A percentile compares a stretch with the other conserved stretches of the same genome.
Evolutionary conservation across 1,284 basidiomycete genomes (phyloP).

Genomic region (Mycocalia duriaeana): DNA sequence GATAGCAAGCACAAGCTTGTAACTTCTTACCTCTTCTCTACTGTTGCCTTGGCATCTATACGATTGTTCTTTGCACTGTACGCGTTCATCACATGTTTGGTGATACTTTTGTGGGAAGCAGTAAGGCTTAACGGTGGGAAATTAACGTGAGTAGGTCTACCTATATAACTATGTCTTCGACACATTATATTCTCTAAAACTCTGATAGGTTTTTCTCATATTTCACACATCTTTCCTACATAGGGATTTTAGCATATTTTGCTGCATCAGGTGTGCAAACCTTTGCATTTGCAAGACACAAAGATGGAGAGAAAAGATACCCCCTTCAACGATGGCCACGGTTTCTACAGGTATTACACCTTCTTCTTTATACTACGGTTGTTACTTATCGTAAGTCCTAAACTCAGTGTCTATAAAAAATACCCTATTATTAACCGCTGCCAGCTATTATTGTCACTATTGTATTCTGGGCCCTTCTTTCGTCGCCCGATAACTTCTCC

Average conservation of each 20-base stretch:
- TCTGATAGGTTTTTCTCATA: slow-evolving; percentile 54
- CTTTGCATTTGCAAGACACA: slow-evolving; percentile 35
- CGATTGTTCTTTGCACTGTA: slow-evolving; percentile 52
- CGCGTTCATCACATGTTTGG: slow-evolving; percentile 40
- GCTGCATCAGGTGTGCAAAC: slow-evolving; percentile 53
- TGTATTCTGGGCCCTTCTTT: slow-evolving; percentile 61
- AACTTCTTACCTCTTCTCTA: slow-evolving; percentile 47
- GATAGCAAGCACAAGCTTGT: slow-evolving; percentile 48
- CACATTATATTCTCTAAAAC: background rate
- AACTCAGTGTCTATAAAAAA: background rate
- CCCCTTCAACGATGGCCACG: slow-evolving; percentile 56
- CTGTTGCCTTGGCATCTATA: slow-evolving; percentile 39
- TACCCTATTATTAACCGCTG: background rate
- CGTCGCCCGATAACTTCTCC: slow-evolving; percentile 36
- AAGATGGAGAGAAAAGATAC: slow-evolving; percentile 28
- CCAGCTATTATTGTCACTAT: slow-evolving; percentile 64
- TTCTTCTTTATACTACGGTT: slow-evolving; percentile 47
- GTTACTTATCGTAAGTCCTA: slow-evolving; percentile 53
- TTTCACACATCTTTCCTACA: slow-evolving; percentile 57
- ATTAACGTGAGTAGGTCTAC: slow-evolving; percentile 19
- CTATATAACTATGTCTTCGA: background rate
- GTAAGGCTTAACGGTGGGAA: slow-evolving; percentile 20
- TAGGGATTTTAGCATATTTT: slow-evolving; percentile 56
- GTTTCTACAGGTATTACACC: slow-evolving; percentile 49
- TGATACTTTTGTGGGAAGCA: slow-evolving; percentile 35